These are phyloP conservation scores for Neophaeococcomyces aloes DNA, from an alignment of 2,329 filamentous ascomycete genomes.

Conservation along the genomic window DNA sequence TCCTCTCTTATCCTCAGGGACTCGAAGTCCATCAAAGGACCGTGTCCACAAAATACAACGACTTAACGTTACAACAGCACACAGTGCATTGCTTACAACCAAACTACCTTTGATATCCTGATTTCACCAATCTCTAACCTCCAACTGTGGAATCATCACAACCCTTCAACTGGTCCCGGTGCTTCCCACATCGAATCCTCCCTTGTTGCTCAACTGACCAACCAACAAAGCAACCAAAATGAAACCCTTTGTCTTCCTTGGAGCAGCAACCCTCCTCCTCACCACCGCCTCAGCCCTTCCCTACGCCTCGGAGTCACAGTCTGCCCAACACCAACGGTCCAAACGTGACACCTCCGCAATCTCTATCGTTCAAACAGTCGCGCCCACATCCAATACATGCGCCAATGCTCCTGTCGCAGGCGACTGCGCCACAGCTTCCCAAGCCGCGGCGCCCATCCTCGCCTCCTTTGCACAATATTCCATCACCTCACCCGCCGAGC, in stretches of 20 bases:
- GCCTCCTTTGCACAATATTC: constrained; percentile 48
- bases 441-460: constrained; percentile 35
- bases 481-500: constrained; percentile 46
- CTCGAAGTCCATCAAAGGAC: too few species aligned
- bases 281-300: not conserved
- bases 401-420: constrained; percentile 5
- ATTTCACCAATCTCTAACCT: too few species aligned
- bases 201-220: too few species aligned
- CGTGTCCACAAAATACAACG: too few species aligned
- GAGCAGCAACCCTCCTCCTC: not conserved
- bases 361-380: constrained; percentile 13
- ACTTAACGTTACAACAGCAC: too few species aligned
- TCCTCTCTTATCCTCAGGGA: too few species aligned
- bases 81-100: too few species aligned
- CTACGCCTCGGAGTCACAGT: too few species aligned
- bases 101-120: too few species aligned
- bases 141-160: too few species aligned
- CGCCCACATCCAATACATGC: constrained; percentile 15
- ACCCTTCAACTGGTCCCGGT: too few species aligned
- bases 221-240: not conserved
- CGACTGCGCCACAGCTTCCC: constrained; percentile 15
- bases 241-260: not conserved
- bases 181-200: too few species aligned
- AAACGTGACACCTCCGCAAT: not conserved
- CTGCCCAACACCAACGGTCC: not conserved